Conservation (phyloP, 495 filamentous ascomycete species). For the Lasiosphaeria hispida region DNA sequence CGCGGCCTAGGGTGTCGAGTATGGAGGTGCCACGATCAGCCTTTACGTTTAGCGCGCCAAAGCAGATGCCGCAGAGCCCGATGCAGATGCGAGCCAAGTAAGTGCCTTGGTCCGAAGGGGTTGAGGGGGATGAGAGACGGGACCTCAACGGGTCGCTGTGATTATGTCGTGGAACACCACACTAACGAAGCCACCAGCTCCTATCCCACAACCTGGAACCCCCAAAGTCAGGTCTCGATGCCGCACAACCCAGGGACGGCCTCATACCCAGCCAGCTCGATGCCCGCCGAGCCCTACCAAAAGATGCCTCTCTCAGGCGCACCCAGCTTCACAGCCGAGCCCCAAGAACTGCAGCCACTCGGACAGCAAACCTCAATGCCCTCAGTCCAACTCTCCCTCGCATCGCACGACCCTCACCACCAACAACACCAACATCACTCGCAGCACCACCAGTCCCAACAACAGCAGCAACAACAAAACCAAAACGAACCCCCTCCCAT, state of each 20-base stretch:
- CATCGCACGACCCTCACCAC: constrained; percentile 37
- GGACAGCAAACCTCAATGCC: constrained; percentile 47
- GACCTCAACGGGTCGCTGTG: too few relatives aligned
- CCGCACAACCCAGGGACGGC: constrained; percentile 36
- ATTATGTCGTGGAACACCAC: neutral
- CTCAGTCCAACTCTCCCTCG: constrained; percentile 46
- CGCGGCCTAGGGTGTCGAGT: constrained; percentile 42
- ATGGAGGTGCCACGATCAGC: constrained; percentile 49
- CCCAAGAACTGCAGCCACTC: constrained; percentile 42
- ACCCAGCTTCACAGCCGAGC: constrained; percentile 45
- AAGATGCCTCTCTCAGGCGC: constrained; percentile 46
- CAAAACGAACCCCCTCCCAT: constrained; percentile 31
- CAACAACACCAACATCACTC: neutral
- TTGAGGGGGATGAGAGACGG: neutral
- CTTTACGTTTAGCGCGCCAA: constrained; percentile 53
- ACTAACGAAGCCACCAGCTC: constrained; percentile 26
- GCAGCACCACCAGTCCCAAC: constrained; percentile 22
- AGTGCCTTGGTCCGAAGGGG: constrained; percentile 19
- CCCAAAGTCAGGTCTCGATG: constrained; percentile 41
- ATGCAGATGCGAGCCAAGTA: constrained; percentile 54
- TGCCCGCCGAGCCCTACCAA: constrained; percentile 44
- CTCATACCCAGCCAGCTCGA: constrained; percentile 43
- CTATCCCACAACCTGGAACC: constrained; percentile 37
- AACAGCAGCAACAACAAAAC: constrained; percentile 32
- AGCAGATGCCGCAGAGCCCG: constrained; percentile 50